Evolutionary conservation across 176 grass and related monocot species (phyloP).

Genomic region (Lolium rigidum): DNA sequence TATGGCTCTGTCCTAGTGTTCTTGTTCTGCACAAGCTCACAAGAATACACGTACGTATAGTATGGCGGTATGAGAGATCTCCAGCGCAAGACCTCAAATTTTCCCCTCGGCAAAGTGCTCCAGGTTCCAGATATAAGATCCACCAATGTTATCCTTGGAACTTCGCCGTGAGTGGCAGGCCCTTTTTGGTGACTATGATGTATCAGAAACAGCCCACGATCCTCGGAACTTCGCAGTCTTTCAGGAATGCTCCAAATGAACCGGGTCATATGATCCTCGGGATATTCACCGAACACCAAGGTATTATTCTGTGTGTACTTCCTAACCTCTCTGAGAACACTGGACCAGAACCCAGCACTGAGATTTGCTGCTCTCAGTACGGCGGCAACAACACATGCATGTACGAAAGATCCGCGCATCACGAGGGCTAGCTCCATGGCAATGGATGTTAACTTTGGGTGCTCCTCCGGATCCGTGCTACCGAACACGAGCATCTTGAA

Average conservation of each 20-base stretch:
- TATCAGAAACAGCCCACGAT: not conserved
- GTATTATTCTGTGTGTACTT: not conserved
- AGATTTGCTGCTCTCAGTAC: not conserved
- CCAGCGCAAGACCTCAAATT: not conserved
- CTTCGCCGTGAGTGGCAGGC: not conserved
- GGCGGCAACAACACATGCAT: not conserved
- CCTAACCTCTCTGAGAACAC: not conserved
- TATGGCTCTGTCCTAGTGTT: not conserved
- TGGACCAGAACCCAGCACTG: not conserved
- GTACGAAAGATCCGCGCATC: constrained; percentile 3
- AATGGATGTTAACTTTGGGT: constrained; percentile 2
- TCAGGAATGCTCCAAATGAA: not conserved
- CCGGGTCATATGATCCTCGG: not conserved
- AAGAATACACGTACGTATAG: not conserved
- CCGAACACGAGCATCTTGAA: constrained; percentile 36
- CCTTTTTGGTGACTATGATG: not conserved
- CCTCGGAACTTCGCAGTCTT: not conserved
- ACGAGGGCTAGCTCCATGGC: constrained; percentile 9
- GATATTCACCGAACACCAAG: not conserved
- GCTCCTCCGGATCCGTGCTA: constrained; percentile 2
- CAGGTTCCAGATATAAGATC: not conserved
- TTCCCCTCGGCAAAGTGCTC: not conserved
- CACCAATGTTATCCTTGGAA: not conserved
- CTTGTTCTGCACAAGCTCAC: not conserved
- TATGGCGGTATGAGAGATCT: not conserved